Evolutionary conservation across 2,329 filamentous ascomycete species (phyloP), one percentile per base, ranked within the genome.

Genomic region (Cladobotryum protrusum): DNA sequence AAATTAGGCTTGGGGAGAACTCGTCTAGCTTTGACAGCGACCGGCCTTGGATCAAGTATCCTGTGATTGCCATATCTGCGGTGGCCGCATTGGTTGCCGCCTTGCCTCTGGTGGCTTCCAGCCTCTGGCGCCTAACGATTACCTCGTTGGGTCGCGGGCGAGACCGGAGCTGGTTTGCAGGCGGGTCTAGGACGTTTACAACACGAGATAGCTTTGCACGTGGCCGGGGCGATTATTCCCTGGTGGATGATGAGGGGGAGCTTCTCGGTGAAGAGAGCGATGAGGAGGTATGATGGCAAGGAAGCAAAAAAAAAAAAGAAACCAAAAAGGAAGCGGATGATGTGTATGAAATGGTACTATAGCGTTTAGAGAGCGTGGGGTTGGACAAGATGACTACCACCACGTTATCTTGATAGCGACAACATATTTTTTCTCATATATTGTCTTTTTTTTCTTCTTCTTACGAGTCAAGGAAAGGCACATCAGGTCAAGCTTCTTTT

Each of bases 201-300:
- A 95, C 88, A 45, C 77, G 95, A 52, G 87, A 88, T 61, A 92
- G 88, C 54, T 99, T 99, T 70, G 87, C 90, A 5, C 81, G 90
- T 50, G 86, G 89, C 1, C 80, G 88, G 49, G 85, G 87, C n/a
- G 89, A 96, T 67, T 97, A 97, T 67, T 82, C 85, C 14, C 79
- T 86, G 61, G 89, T 96, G 46, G 90, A 95, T 61, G 87, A 97
- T 64, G 93, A 97, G 66, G 92, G 92, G 44, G 92, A 97, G 73
- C 72, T 99, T 58, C 72, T 99, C 34, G 93, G 93, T 1, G 92
- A 96, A 58, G 91, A 95, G 52, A 90, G 89, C 58, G 92, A 96
- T 57, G 90, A 96, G 63, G 92, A 96, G 54, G 87, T 85, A 36
- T 72, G 56, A 66, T 36, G 12, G 34, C 17, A 32, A 39, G 39